Evolutionary conservation across 2,329 filamentous ascomycete genomes (phyloP).

Genomic region (Seiridium cupressi): DNA sequence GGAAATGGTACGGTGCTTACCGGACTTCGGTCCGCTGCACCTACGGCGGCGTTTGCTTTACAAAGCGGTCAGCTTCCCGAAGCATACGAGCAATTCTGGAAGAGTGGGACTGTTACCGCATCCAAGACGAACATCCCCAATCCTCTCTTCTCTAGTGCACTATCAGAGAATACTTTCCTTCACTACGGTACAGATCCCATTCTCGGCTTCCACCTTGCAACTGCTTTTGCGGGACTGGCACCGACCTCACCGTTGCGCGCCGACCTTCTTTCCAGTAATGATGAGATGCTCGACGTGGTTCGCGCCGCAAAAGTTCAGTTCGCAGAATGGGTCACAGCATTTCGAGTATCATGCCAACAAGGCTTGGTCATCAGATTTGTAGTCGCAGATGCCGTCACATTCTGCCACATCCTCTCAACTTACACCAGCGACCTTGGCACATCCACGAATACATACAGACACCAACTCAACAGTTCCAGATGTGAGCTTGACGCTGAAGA

Average conservation of each 20-base stretch:
- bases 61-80: conserved; percentile 12
- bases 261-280: conserved; percentile 35
- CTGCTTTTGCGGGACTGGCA: conserved; percentile 37
- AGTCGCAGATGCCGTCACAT: no score
- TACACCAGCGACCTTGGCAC: no score
- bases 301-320: no score
- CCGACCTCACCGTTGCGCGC: conserved; percentile 37
- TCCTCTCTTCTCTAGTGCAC: conserved; percentile 40
- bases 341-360: no score
- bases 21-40: conserved; percentile 36
- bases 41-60: conserved; percentile 25
- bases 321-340: no score
- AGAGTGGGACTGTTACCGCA: conserved; percentile 26
- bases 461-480: no score
- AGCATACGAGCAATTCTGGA: conserved; percentile 31
- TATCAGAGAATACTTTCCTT: conserved; percentile 34
- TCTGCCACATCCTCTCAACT: no score
- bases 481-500: no score
- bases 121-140: conserved; percentile 31
- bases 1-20: conserved; percentile 16
- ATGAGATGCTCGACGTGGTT: no score
- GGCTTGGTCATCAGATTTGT: no score
- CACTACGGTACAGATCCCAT: conserved; percentile 51
- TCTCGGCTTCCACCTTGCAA: conserved; percentile 55
- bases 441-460: no score